Evolutionary conservation across 345 rosid species (phyloP).

Genomic region (Arabidopsis thaliana): DNA sequence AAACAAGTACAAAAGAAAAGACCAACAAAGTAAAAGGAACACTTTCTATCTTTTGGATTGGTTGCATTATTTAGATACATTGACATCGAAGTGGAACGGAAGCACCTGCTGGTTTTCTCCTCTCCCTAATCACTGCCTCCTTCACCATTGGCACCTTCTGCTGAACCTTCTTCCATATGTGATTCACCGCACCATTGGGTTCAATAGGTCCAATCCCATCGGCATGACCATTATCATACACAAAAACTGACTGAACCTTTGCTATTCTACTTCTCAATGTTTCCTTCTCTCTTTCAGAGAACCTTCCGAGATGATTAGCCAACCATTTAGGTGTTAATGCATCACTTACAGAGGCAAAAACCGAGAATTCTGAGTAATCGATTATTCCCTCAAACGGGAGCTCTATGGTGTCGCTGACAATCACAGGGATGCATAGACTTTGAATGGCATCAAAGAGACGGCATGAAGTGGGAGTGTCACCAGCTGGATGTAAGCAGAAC

Average conservation of each 20-base stretch:
- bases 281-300: conserved; percentile 59
- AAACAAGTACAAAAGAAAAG: not conserved
- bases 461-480: conserved; percentile 97
- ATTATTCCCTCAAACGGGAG: conserved; percentile 91
- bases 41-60: not conserved
- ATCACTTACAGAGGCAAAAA: conserved; percentile 69
- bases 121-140: conserved; percentile 74
- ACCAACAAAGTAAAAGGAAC: not conserved
- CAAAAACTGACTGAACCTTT: conserved; percentile 63
- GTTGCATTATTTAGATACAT: conserved; percentile 57
- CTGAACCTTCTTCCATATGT: conserved; percentile 82
- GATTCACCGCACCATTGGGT: conserved; percentile 81
- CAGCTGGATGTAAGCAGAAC: conserved; percentile 97
- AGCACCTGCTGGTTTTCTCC: conserved; percentile 71
- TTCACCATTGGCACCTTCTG: conserved; percentile 75
- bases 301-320: conserved; percentile 58
- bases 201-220: conserved; percentile 78
- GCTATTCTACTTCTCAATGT: conserved; percentile 63
- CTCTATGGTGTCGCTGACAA: conserved; percentile 84
- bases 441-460: conserved; percentile 94
- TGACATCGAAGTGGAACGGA: conserved; percentile 80
- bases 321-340: conserved; percentile 84
- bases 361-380: conserved; percentile 77
- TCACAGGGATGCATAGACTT: conserved; percentile 92
- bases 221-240: conserved; percentile 63